Percentiles rank a stretch among this genome's conserved stretches.
Conservation (phyloP, 148 eudicot genomes). For the Rhododendron ferrugineum region DNA sequence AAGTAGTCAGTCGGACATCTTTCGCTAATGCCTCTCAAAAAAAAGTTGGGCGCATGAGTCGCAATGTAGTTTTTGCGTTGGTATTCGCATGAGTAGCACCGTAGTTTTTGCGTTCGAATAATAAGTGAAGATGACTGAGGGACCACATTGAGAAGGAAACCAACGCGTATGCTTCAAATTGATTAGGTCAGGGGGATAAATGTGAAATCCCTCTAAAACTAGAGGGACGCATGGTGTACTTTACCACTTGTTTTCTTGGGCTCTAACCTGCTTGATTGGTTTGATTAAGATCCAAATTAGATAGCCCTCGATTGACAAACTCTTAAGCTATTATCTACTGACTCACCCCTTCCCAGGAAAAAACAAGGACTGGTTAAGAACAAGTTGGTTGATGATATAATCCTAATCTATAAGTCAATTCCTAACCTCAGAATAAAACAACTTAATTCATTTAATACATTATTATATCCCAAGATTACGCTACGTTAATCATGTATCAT, state of each 20-base stretch:
- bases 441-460: not conserved
- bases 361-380: not conserved
- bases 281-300: conserved; percentile 1
- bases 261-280: not conserved
- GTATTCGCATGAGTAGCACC: not conserved
- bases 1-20: not conserved
- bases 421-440: conserved; percentile 4
- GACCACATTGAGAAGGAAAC: not conserved
- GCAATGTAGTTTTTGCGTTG: not conserved
- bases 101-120: not conserved
- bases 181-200: not conserved
- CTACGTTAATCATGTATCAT: not conserved
- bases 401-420: not conserved
- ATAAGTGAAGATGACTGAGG: not conserved
- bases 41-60: not conserved
- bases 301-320: not conserved
- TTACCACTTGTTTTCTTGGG: not conserved
- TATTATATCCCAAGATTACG: not conserved
- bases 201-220: not conserved
- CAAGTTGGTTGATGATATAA: not conserved
- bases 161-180: not conserved
- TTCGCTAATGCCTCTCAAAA: not conserved
- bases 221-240: not conserved
- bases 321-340: not conserved
- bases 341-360: not conserved